Base-by-base conservation (phyloP, 306 rosid species). In the Trifolium dubium region DNA sequence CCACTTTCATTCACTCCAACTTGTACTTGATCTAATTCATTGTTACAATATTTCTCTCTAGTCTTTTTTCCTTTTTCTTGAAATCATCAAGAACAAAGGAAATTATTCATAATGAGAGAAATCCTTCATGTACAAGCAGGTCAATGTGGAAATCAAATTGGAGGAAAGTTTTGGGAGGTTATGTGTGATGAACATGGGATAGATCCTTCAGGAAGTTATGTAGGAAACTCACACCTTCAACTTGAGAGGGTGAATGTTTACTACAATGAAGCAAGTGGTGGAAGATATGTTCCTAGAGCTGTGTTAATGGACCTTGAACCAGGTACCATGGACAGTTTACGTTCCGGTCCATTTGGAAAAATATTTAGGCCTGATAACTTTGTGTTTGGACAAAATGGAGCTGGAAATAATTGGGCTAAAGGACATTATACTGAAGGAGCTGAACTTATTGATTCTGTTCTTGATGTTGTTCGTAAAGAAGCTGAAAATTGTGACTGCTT, bases 401-500 rank as follows among this genome's bases (percentile, higher is more conserved):
- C 97, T 31, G 97, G 97, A 1, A 92, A 92, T 77, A 92, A 92
- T 71, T 92, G 97, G 97, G 97, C 97, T 15, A 92, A 92, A 73
- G 97, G 96, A 10, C 96, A 92, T 81, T 89, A 92, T 80, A 89
- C 96, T 1, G 97, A 92, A 79, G 97, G 97, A 63, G 97, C 97
- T 31, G 96, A 92, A 72, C 79, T 92, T 75, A 88, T 92, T 67
- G 96, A 92, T 79, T 79, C 96, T 58, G 97, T 92, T 85, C 93
- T 92, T 77, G 97, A 92, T 81, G 93, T 92, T 76, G 93, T 92
- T 77, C 86, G 97, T 11, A 92, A 89, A 84, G 97, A 92, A 82
- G 92, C 97, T 12, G 96, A 92, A 83, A 92, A 89, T 23, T 89
- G 97, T 67, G 97, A 92, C 50, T 92, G 97, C 86, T 85, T 92